Evolutionary conservation across 2,329 filamentous ascomycete genomes (phyloP).

Genomic region (Neofusicoccum parvum): DNA sequence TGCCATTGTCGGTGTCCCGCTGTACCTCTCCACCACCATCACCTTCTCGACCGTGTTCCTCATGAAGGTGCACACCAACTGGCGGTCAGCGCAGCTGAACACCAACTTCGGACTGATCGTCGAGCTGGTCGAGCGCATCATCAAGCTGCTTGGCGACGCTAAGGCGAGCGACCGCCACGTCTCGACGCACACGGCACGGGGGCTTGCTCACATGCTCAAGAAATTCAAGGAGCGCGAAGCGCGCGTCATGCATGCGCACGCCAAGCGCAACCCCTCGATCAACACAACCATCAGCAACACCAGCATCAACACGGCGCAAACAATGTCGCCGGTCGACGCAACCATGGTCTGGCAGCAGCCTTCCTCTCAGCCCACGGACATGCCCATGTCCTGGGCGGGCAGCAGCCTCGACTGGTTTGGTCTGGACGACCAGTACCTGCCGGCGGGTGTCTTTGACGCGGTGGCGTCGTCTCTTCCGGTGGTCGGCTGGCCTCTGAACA

Average conservation of each 20-base stretch:
- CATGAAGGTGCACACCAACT: slow-evolving; percentile 39
- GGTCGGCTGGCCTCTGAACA: slow-evolving; percentile 20
- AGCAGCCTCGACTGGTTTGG: slow-evolving; percentile 21
- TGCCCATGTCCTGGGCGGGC: slow-evolving; percentile 19
- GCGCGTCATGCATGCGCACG: slow-evolving; percentile 17
- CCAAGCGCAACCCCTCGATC: slow-evolving; percentile 18
- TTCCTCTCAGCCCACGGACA: background rate
- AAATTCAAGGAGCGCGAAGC: slow-evolving; percentile 21
- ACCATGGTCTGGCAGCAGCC: slow-evolving; percentile 17
- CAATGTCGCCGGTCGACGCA: slow-evolving; percentile 3
- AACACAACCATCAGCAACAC: slow-evolving; percentile 17
- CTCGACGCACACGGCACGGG: slow-evolving; percentile 41
- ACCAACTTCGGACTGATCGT: slow-evolving; percentile 35
- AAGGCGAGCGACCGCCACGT: slow-evolving; percentile 41
- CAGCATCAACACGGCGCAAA: slow-evolving; percentile 2
- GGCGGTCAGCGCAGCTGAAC: slow-evolving; percentile 29
- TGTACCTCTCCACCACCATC: slow-evolving; percentile 44
- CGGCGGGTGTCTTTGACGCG: slow-evolving; percentile 18
- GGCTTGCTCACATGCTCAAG: slow-evolving; percentile 40
- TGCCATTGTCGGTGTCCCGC: slow-evolving; percentile 37
- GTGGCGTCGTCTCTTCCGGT: slow-evolving; percentile 17
- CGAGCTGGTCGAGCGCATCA: slow-evolving; percentile 39
- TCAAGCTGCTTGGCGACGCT: slow-evolving; percentile 33
- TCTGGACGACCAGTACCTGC: slow-evolving; percentile 19
- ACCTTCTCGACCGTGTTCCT: slow-evolving; percentile 41